Base-by-base conservation (phyloP, 202 grass and related monocot species). In the Zizania palustris region DNA sequence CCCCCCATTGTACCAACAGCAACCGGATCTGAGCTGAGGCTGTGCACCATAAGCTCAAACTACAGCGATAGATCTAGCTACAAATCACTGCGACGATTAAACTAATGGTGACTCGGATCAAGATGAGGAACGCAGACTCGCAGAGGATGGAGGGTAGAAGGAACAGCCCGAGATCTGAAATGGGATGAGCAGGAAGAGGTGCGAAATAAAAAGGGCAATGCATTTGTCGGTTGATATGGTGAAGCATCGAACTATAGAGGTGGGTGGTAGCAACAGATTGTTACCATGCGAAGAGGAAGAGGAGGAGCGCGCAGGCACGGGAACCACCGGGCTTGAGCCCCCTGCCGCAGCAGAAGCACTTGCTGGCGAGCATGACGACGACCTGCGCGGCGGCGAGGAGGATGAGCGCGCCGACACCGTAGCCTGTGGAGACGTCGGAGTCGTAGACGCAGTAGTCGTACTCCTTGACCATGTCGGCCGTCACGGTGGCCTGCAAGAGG, bases 261-360 rank as follows among this genome's bases (percentile, higher is more conserved):
- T 28, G 28, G 9, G 4, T 2, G 62, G 3, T 11, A 15, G 59
- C 13, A 57, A n/a, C 20, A 7, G 28, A 5, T 16, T 2, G 48
- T 83, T 85, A 95, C 91, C 91, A 98, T 82, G 82, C 81, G 74
- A 85, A 66, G 69, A 94, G 77, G 74, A 98, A 86, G 80, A 94
- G 84, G 67, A 90, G 77, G 67, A 94, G 80, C 3, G 87, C 89
- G 77, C 89, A 95, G 11, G 83, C 83, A 49, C 96, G 87, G 11
- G 96, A 90, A 0, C 89, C 83, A 6, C 91, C 87, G 19, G 89
- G 91, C 76, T 93, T 88, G 66, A 95, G 85, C 0, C 85, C 89
- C 6, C 85, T 82, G 1, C 91, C 89, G 78, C 95, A 98, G 87
- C 89, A 98, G 91, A 92, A 94, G 89, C 95, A 98, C 0, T 75